Evolutionary conservation across 2,329 filamentous ascomycete genomes (phyloP).

Genomic region (Fusarium illudens): DNA sequence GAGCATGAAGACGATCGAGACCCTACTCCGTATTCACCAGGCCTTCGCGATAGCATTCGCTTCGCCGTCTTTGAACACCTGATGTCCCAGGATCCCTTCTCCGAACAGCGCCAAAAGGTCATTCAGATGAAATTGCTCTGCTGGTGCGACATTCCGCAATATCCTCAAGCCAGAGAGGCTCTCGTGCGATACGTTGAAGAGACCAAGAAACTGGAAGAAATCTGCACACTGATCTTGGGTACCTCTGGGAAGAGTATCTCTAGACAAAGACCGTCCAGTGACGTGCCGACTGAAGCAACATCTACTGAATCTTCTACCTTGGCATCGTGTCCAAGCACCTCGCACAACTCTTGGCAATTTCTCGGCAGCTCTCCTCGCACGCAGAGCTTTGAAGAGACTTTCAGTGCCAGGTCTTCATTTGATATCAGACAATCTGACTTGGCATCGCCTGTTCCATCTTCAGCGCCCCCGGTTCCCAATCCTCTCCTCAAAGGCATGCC

Average conservation of each 20-base stretch:
- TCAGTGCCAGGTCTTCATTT: slow-evolving; percentile 12
- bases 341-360: slow-evolving; percentile 9
- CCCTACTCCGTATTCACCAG: slow-evolving; percentile 42
- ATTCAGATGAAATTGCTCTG: slow-evolving; percentile 45
- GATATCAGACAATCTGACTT: not conserved
- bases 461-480: slow-evolving; percentile 29
- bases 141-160: slow-evolving; percentile 47
- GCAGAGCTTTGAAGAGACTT: slow-evolving; percentile 9
- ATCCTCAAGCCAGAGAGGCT: slow-evolving; percentile 41
- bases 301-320: slow-evolving; percentile 16
- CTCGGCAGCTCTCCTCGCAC: slow-evolving; percentile 3
- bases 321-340: slow-evolving; percentile 12
- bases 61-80: slow-evolving; percentile 49
- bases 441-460: not conserved
- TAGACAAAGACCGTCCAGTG: not conserved
- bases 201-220: slow-evolving; percentile 46
- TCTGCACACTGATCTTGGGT: slow-evolving; percentile 41
- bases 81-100: slow-evolving; percentile 38
- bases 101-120: slow-evolving; percentile 28
- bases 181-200: slow-evolving; percentile 47
- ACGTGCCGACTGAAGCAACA: not conserved
- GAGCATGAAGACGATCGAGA: slow-evolving; percentile 36
- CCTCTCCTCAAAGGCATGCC: slow-evolving; percentile 57
- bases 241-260: slow-evolving; percentile 15
- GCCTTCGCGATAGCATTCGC: slow-evolving; percentile 48